Evolutionary conservation across 148 eudicot genomes (phyloP).

Genomic region (Rhododendron kiyosumense): DNA sequence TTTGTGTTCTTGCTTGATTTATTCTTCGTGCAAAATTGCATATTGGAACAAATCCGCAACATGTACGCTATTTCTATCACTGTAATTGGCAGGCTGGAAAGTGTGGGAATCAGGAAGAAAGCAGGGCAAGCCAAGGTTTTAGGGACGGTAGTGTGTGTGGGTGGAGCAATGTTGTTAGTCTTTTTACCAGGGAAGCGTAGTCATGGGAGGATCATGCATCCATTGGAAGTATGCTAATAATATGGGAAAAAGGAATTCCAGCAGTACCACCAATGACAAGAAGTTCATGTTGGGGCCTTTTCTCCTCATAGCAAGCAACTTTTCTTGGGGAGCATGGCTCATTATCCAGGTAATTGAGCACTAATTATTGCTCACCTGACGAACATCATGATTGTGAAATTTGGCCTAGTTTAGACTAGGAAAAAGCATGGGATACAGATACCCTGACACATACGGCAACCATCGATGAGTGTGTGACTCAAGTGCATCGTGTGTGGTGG

Average conservation of each 20-base stretch:
- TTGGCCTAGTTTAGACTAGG: too few relatives aligned
- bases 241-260: background rate
- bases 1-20: background rate
- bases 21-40: background rate
- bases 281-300: slow-evolving; percentile 48
- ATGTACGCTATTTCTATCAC: too few relatives aligned
- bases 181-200: slow-evolving; percentile 57
- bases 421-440: too few relatives aligned
- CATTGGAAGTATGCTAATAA: slow-evolving; percentile 39
- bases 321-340: too few relatives aligned
- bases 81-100: slow-evolving; percentile 44
- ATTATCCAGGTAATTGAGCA: too few relatives aligned
- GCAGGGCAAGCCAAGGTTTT: slow-evolving; percentile 62
- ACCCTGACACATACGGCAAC: too few relatives aligned
- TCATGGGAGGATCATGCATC: slow-evolving; percentile 34
- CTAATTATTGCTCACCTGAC: too few relatives aligned
- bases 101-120: slow-evolving; percentile 37
- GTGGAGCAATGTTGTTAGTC: slow-evolving; percentile 80
- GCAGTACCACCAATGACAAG: slow-evolving; percentile 6
- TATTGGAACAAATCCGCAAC: too few relatives aligned
- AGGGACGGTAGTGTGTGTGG: slow-evolving; percentile 67
- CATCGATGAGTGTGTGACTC: too few relatives aligned
- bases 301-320: slow-evolving; percentile 27
- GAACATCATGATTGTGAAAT: too few relatives aligned
- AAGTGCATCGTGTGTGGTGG: too few relatives aligned